These are phyloP conservation scores for Oidiodendron maius DNA, from an alignment of 495 filamentous ascomycete species.

Conservation along the genomic window DNA sequence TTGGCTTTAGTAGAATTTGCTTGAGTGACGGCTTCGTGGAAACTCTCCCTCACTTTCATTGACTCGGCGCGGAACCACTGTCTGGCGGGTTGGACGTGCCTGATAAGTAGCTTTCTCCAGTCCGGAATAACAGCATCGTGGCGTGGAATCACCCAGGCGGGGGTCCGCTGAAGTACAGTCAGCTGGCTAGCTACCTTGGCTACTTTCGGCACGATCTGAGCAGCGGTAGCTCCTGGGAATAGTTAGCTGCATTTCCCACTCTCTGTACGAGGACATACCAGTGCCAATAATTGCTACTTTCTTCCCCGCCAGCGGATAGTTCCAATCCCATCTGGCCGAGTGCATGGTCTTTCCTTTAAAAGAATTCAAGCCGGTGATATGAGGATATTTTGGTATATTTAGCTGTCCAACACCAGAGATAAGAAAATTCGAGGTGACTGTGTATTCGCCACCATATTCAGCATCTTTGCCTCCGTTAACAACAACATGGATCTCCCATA, in stretches of 20 bases:
- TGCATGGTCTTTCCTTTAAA: slow-evolving; percentile 37
- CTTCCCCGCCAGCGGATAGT: slow-evolving; percentile 42
- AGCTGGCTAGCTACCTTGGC: slow-evolving; percentile 30
- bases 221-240: slow-evolving; percentile 49
- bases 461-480: neutral
- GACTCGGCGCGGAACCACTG: slow-evolving; percentile 38
- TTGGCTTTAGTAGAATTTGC: slow-evolving; percentile 5
- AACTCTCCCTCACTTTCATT: slow-evolving; percentile 43
- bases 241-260: too few relatives aligned
- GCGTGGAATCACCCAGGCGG: slow-evolving; percentile 10
- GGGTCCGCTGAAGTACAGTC: slow-evolving; percentile 49
- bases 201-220: slow-evolving; percentile 40
- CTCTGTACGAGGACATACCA: too few relatives aligned
- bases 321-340: slow-evolving; percentile 41
- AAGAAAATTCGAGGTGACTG: neutral
- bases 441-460: neutral
- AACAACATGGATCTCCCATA: neutral
- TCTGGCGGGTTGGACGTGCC: slow-evolving; percentile 38
- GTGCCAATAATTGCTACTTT: slow-evolving; percentile 52
- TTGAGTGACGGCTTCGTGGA: slow-evolving; percentile 22
- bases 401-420: neutral
- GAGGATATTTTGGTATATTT: too few relatives aligned
- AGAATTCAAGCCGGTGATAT: slow-evolving; percentile 16
- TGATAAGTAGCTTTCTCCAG: too few relatives aligned
- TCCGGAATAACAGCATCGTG: neutral